These are phyloP conservation scores for Candolleomyces efflorescens DNA, from an alignment of 768 basidiomycete species.

Conservation along the genomic window DNA sequence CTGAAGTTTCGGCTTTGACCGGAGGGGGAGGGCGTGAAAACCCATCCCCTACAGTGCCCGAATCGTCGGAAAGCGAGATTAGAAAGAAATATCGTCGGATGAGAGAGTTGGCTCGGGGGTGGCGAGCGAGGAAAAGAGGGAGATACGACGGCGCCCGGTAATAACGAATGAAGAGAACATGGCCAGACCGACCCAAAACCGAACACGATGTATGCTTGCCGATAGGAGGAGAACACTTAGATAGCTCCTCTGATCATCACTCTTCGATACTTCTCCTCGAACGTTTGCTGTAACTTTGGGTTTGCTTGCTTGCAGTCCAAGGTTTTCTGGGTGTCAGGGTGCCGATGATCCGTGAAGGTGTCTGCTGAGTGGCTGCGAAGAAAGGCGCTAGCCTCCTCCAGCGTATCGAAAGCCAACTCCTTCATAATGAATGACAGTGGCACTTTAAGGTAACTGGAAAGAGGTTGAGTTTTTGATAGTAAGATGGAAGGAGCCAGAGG, in stretches of 20 bases:
- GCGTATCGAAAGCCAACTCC: constrained; percentile 80
- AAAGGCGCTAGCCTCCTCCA: constrained; percentile 63
- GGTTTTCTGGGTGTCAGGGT: constrained; percentile 56
- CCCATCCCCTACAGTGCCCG: too few relatives aligned
- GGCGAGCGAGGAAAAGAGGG: too few relatives aligned
- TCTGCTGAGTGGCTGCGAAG: constrained; percentile 64
- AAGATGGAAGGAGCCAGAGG: not conserved
- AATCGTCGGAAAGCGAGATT: too few relatives aligned
- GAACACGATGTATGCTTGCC: too few relatives aligned
- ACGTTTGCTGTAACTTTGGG: constrained; percentile 52
- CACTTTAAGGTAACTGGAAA: constrained; percentile 71
- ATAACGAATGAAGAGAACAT: too few relatives aligned
- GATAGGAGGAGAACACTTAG: constrained; percentile 29
- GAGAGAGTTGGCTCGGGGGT: too few relatives aligned
- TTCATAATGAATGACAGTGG: constrained; percentile 72
- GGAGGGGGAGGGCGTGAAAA: too few relatives aligned
- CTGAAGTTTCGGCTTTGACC: too few relatives aligned
- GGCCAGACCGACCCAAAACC: too few relatives aligned
- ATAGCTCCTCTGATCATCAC: constrained; percentile 93
- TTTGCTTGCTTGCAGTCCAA: constrained; percentile 70
- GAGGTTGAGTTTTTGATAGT: constrained; percentile 1
- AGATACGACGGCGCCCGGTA: too few relatives aligned
- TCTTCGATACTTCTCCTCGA: constrained; percentile 81
- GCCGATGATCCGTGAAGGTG: constrained; percentile 60
- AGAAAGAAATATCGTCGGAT: too few relatives aligned